Evolutionary conservation across 1,284 basidiomycete species (phyloP).

Genomic region (Pterulicium gracile): DNA sequence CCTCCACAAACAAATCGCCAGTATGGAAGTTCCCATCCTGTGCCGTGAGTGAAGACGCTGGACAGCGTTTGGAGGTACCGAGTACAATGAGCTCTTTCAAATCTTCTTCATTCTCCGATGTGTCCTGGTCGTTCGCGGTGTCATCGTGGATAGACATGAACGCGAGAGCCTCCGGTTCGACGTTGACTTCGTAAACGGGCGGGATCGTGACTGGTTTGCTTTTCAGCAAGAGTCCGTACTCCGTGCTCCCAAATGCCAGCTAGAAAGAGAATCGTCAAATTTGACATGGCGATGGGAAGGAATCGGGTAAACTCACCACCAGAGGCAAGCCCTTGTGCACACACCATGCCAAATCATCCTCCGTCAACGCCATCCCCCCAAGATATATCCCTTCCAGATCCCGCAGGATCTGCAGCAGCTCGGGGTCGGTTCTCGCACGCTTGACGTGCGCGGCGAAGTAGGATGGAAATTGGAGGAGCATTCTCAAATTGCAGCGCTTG

Average conservation of each 20-base stretch:
- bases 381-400: neutral
- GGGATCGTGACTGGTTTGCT: neutral
- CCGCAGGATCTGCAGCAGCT: neutral
- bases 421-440: neutral
- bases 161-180: neutral
- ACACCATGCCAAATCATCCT: neutral
- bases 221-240: neutral
- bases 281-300: neutral
- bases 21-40: slow-evolving; percentile 46
- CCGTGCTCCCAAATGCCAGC: neutral
- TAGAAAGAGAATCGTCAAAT: neutral
- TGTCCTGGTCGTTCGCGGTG: neutral
- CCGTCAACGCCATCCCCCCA: neutral
- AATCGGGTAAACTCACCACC: neutral
- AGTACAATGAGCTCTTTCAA: slow-evolving; percentile 41
- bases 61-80: slow-evolving; percentile 39
- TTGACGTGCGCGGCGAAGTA: neutral
- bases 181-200: neutral
- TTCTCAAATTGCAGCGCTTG: neutral
- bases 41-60: slow-evolving; percentile 30
- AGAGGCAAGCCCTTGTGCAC: neutral
- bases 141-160: neutral
- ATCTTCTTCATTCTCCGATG: slow-evolving; percentile 16
- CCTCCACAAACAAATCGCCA: slow-evolving; percentile 45
- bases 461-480: neutral